Evolutionary conservation across 345 rosid species (phyloP).

Genomic region (Clausena lansium): DNA sequence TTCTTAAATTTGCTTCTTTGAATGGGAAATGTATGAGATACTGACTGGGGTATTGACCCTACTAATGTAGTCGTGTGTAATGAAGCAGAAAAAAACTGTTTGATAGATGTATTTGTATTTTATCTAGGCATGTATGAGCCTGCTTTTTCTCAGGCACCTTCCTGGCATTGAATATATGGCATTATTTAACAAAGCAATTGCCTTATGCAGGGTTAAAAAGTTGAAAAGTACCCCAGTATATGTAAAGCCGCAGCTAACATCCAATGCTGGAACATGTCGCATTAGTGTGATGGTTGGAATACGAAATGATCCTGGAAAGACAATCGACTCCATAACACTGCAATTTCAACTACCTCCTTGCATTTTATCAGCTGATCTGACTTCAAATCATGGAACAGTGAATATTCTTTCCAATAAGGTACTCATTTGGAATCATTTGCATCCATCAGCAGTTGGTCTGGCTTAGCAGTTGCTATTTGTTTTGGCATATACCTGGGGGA

Average conservation of each 20-base stretch:
- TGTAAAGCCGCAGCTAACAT: constrained; percentile 86
- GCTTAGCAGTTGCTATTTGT: neutral
- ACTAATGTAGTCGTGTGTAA: neutral
- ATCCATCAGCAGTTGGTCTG: neutral
- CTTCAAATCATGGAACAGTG: constrained; percentile 85
- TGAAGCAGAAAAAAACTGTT: neutral
- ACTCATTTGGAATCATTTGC: neutral
- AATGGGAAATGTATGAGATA: neutral
- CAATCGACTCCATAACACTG: constrained; percentile 68
- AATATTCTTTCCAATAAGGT: constrained; percentile 82
- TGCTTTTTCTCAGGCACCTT: neutral
- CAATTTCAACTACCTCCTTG: constrained; percentile 81
- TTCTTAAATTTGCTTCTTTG: neutral
- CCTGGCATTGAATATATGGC: neutral
- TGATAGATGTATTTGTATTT: neutral
- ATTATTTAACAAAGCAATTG: neutral
- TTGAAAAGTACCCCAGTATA: constrained; percentile 82
- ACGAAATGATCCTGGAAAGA: constrained; percentile 80
- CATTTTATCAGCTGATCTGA: constrained; percentile 74
- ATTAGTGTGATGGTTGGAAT: constrained; percentile 75
- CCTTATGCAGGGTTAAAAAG: constrained; percentile 64
- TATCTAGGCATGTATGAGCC: neutral
- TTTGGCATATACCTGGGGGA: neutral
- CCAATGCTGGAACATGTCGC: constrained; percentile 72
- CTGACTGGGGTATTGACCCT: neutral